Base-by-base conservation (phyloP, 2,329 filamentous ascomycete species). In the Phialemonium atrogriseum region DNA sequence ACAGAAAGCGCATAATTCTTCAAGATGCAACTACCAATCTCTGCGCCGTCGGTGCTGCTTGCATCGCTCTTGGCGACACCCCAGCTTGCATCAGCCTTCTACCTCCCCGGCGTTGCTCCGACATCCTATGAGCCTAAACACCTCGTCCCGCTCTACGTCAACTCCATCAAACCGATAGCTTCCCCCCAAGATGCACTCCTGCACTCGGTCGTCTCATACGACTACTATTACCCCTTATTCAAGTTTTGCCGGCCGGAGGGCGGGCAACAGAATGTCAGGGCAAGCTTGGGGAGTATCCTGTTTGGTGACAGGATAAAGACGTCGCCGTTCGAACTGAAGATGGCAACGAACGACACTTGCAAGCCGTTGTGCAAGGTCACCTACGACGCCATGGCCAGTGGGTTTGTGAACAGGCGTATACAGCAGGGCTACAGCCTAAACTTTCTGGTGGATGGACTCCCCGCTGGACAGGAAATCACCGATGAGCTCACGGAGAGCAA, bases 271-370 rank as follows among this genome's bases (percentile, higher is more conserved):
- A 73, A 83, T 63, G 77, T 94, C 14, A 80, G 84, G 24, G 91
- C 95, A 62, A 91, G 84, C 42, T 60, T 98, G 41, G 91, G 91
- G 15, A 95, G 89, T 66, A 98, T 98, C 52, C 62, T 98, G 31
- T 98, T 98, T 48, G 91, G 91, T 45, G 91, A 98, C 61, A 77
- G 91, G 35, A 98, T 98, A 62, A 86, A 86, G 63, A 94, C 86
- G n/a, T 96, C 89, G 21, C 85, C 89, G 0, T 94, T 94, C 51
- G 77, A 94, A 51, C 66, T 96, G 38, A 73, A 77, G 44, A 95
- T 98, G 88, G 77, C 63, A 34, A 65, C 77, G 40, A 91, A 98
- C 54, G 84, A 95, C 58, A 80, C 79, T 0, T 98, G 91, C 66
- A 91, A 89, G 56, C 58, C 71, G 11, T 67, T 94, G 4, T 98